Evolutionary conservation across 306 rosid species (phyloP), one percentile per base, ranked within the genome.

Genomic region (Pueraria montana): DNA sequence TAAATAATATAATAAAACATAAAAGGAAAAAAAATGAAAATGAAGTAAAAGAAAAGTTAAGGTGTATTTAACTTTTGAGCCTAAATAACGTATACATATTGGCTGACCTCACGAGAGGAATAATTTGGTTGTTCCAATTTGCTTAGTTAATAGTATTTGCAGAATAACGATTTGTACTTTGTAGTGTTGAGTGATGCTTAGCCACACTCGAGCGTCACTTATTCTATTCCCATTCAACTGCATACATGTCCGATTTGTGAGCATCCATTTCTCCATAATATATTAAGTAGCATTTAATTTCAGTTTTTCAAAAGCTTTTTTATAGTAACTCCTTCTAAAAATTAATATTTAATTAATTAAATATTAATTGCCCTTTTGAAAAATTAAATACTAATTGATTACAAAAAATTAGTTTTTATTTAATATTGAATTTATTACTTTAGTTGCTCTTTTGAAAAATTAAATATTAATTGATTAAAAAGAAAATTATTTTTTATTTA

Each of bases 131-230:
- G 27, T 48, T 48, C 7, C 7, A 8, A 11, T 56, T 56, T 43
- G 11, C 14, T 27, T 26, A 27, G 4, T 70, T 11, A 30, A 8
- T 24, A 34, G 34, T 30, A 67, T 66, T 17, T 30, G 23, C 9
- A 24, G 26, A 20, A 59, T 59, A 63, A 63, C 9, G 32, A 18
- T 78, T 77, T 77, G 66, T 68, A 16, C 10, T 76, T 71, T 48
- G 30, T 24, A 71, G 58, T 76, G 77, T 45, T 76, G 66, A 78
- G 24, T 56, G 52, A 36, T 69, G 36, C 48, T 46, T 59, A 70
- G 58, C 58, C 43, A 43, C 55, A 59, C 23, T 5, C 49, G 18
- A 20, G 62, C 27, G 1, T 23, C 69, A 68, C 5, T 53, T 67
- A 2, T 30, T 26, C 42, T 12, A 26, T 14, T 14, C 38, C 11